A percentile compares a stretch with the other conserved stretches of the same genome.
phyloP scores from a whole-genome alignment of 192 early-diverging fungal species.

The Irineochytrium annulatum region DNA sequence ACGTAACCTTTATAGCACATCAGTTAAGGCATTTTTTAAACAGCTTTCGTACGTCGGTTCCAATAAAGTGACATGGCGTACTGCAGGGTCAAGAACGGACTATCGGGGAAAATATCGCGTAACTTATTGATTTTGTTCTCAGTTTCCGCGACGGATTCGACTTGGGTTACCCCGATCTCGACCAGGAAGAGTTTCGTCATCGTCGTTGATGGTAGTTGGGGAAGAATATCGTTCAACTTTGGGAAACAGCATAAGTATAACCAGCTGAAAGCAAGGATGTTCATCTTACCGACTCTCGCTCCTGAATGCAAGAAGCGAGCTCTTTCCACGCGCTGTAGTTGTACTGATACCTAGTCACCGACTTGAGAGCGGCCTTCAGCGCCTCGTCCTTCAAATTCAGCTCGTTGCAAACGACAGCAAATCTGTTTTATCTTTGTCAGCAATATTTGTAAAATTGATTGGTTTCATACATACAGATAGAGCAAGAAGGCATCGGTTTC shows the following conservation, averaged over 20 bases:
- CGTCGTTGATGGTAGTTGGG: neutral
- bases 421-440: neutral
- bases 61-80: too few relatives aligned
- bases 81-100: neutral
- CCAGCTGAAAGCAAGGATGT: neutral
- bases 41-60: neutral
- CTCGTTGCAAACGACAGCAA: conserved; percentile 5
- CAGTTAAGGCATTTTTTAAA: neutral
- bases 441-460: neutral
- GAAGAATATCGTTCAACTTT: neutral
- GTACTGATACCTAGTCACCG: conserved; percentile 68
- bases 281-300: conserved; percentile 10
- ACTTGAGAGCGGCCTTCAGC: conserved; percentile 48
- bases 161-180: conserved; percentile 14
- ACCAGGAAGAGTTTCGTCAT: conserved; percentile 12
- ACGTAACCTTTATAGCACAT: conserved; percentile 6
- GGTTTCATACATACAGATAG: conserved; percentile 55
- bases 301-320: conserved; percentile 36
- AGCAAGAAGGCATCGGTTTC: conserved; percentile 64
- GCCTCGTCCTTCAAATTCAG: conserved; percentile 14
- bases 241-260: neutral
- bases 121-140: neutral
- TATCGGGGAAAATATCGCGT: neutral
- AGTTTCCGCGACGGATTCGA: conserved; percentile 2
- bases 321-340: conserved; percentile 94